These are phyloP conservation scores for Cephalotrichum gorgonifer DNA, from an alignment of 2,329 filamentous ascomycete species.

Conservation along the genomic window DNA sequence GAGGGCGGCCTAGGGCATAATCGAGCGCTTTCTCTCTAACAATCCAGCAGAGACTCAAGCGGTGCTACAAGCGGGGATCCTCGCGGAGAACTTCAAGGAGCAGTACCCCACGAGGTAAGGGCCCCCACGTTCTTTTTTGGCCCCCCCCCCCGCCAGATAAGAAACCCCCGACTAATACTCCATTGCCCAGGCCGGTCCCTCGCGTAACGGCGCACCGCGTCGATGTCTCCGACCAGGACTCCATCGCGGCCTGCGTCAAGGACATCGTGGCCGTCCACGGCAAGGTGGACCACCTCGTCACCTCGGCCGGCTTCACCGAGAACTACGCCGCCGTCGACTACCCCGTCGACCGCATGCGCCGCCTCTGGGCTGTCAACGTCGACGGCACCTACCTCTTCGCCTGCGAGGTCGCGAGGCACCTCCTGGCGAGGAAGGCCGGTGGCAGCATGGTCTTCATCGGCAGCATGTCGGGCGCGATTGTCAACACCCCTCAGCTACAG, in stretches of 20 bases:
- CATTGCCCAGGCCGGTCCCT: constrained; percentile 33
- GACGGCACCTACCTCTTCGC: constrained; percentile 70
- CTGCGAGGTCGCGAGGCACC: constrained; percentile 59
- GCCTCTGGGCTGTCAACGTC: constrained; percentile 71
- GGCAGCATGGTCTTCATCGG: constrained; percentile 69
- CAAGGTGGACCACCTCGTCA: constrained; percentile 85
- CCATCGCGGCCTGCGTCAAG: constrained; percentile 1
- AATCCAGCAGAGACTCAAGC: constrained; percentile 64
- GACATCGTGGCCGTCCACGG: constrained; percentile 50
- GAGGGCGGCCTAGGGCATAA: constrained; percentile 39
- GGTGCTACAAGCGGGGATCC: constrained; percentile 59
- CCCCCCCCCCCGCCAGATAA: background rate
- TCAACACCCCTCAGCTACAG: constrained; percentile 81
- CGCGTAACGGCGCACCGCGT: constrained; percentile 80
- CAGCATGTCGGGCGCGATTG: constrained; percentile 73
- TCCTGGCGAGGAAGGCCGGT: constrained; percentile 60
- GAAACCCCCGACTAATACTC: constrained; percentile 24
- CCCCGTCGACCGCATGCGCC: constrained; percentile 74
- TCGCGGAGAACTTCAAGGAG: constrained; percentile 65
- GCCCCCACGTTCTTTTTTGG: background rate
- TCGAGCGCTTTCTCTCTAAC: background rate
- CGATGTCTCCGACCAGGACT: constrained; percentile 6
- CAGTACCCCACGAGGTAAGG: constrained; percentile 66
- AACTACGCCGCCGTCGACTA: constrained; percentile 90
- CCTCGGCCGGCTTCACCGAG: constrained; percentile 93